Percentiles rank a stretch among this genome's conserved stretches.
These are phyloP conservation scores for Fusarium sp. DNA, from an alignment of 2,329 filamentous ascomycete species.

Conservation along the genomic window DNA sequence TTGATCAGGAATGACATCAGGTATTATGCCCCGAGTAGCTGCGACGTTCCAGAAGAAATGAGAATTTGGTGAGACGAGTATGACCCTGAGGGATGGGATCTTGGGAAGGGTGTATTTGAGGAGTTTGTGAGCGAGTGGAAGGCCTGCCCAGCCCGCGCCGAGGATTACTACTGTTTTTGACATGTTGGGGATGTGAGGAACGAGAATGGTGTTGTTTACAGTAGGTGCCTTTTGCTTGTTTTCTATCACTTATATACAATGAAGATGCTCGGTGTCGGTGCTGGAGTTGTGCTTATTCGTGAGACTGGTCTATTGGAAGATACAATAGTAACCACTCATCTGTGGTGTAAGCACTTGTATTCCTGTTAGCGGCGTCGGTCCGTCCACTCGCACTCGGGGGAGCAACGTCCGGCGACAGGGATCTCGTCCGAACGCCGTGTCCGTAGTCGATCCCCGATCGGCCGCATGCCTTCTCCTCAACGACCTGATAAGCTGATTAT, in stretches of 20 bases:
- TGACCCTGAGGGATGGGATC: constrained; percentile 59
- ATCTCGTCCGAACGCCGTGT: constrained; percentile 49
- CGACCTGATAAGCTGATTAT: not conserved
- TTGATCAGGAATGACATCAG: constrained; percentile 60
- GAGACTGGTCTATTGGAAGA: not conserved
- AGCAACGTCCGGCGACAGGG: constrained; percentile 25
- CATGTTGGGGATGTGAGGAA: constrained; percentile 49
- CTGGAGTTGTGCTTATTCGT: not conserved
- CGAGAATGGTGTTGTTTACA: fast-evolving
- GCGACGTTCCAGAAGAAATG: constrained; percentile 69
- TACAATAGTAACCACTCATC: fast-evolving
- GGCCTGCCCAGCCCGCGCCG: constrained; percentile 64
- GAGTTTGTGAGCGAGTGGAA: constrained; percentile 64
- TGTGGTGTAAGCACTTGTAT: not conserved
- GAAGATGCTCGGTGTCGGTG: constrained; percentile 17
- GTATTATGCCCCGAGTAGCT: constrained; percentile 65
- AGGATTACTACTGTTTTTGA: constrained; percentile 64
- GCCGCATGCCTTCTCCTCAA: not conserved
- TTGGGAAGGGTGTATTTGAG: constrained; percentile 61
- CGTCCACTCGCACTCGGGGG: not conserved
- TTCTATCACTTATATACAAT: not conserved
- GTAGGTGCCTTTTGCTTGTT: not conserved
- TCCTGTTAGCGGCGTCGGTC: constrained; percentile 13
- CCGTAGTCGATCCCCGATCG: constrained; percentile 40
- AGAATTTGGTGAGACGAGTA: constrained; percentile 65